These are phyloP conservation scores for Fusarium sp. DNA, from an alignment of 2,329 filamentous ascomycete genomes.

Conservation along the genomic window DNA sequence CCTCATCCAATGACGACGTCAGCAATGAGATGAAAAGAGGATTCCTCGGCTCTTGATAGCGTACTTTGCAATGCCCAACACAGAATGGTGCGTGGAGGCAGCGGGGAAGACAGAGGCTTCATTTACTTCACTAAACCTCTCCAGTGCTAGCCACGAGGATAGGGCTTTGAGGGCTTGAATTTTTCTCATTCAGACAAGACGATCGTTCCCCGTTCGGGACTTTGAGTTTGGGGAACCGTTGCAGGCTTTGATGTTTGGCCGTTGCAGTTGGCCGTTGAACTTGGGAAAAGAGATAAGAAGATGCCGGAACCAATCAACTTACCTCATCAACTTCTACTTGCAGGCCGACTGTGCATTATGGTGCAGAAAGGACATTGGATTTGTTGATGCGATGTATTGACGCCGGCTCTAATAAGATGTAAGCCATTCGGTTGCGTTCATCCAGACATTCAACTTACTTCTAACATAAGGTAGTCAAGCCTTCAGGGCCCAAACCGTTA, in stretches of 20 bases:
- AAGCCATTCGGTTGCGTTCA: conserved; percentile 1
- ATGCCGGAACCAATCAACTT: conserved; percentile 5
- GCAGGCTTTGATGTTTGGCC: conserved; percentile 4
- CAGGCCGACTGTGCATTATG: background rate
- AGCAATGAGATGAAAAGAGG: conserved; percentile 38
- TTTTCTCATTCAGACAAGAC: conserved; percentile 3
- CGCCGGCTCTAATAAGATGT: background rate
- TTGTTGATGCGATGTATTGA: too few species aligned
- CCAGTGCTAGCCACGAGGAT: conserved; percentile 27
- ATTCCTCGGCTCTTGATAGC: conserved; percentile 14
- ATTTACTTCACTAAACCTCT: conserved; percentile 27
- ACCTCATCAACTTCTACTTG: background rate
- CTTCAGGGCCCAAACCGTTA: conserved; percentile 7
- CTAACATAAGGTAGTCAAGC: conserved; percentile 16
- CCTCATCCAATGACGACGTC: conserved; percentile 24
- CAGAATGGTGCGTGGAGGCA: conserved; percentile 23
- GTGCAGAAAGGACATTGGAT: background rate
- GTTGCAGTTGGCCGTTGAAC: conserved; percentile 8
- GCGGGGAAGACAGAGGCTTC: conserved; percentile 40
- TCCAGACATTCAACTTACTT: conserved; percentile 32
- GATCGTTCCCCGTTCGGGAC: conserved; percentile 32
- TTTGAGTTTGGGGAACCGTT: conserved; percentile 42
- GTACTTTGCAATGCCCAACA: background rate
- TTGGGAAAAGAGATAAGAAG: conserved; percentile 12
- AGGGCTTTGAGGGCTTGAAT: conserved; percentile 34